Evolutionary conservation across 108 stramenopile species (phyloP).

Genomic region (Schizochytrium sp.): DNA sequence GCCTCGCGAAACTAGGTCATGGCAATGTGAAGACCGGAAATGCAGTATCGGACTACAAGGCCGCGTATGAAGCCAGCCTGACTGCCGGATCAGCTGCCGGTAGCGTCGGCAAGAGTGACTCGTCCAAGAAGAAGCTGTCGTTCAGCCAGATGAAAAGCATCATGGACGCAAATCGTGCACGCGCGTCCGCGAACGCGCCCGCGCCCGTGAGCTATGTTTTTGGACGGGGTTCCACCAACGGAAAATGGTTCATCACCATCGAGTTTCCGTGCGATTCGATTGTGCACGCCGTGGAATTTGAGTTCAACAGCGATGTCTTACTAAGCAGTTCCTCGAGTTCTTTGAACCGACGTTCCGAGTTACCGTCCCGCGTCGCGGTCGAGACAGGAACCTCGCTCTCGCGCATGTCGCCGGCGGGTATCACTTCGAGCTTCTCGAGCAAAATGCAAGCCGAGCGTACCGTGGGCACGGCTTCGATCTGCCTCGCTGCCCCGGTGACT

Average conservation of each 20-base stretch:
- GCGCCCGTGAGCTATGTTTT: not conserved
- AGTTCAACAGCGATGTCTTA: not conserved
- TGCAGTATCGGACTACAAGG: no score
- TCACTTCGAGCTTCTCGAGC: not conserved
- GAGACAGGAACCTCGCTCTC: not conserved
- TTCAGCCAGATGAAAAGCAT: no score
- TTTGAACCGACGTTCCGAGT: not conserved
- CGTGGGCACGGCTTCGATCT: not conserved
- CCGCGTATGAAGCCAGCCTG: no score
- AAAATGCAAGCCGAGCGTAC: not conserved
- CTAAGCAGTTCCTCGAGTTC: not conserved
- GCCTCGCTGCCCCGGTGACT: not conserved
- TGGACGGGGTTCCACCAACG: not conserved
- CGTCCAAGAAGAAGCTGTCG: no score
- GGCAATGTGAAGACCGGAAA: no score
- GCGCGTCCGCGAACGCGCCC: no score
- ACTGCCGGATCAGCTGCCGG: no score
- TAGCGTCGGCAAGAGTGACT: no score
- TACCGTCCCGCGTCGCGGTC: not conserved
- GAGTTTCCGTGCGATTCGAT: not conserved
- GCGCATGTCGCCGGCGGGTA: not conserved
- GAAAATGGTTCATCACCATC: not conserved
- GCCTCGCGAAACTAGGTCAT: no score
- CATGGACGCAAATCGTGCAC: no score
- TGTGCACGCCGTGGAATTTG: not conserved